These are phyloP conservation scores for Globisporangium cystogenes DNA, from an alignment of 352 stramenopile genomes.

Conservation along the genomic window DNA sequence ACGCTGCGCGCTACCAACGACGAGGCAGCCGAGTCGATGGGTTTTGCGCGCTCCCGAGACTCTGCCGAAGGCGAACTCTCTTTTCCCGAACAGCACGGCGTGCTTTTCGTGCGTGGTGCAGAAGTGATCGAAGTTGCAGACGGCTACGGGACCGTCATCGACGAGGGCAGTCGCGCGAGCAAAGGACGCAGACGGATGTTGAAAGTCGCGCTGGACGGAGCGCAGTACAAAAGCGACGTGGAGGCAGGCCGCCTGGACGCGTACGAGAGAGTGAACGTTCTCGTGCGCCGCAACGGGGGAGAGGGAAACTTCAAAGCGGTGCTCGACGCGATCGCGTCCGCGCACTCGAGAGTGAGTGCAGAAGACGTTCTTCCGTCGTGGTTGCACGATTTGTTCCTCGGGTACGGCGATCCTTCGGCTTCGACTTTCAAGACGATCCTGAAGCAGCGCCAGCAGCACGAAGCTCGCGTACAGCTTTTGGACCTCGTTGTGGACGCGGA, in stretches of 20 bases:
- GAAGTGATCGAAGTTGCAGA: slow-evolving; percentile 87
- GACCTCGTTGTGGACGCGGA: slow-evolving; percentile 40
- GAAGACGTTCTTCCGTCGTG: slow-evolving; percentile 83
- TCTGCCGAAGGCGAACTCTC: slow-evolving; percentile 29
- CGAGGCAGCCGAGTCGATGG: slow-evolving; percentile 64
- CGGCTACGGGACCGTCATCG: slow-evolving; percentile 55
- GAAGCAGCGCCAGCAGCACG: slow-evolving; percentile 30
- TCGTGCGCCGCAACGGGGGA: slow-evolving; percentile 85
- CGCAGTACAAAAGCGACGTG: slow-evolving; percentile 93
- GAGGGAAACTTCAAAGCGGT: slow-evolving; percentile 96
- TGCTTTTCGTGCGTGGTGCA: slow-evolving; percentile 69
- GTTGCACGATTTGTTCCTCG: slow-evolving; percentile 94
- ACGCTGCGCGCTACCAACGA: slow-evolving; percentile 59
- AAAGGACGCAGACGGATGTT: slow-evolving; percentile 84
- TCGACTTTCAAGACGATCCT: slow-evolving; percentile 68
- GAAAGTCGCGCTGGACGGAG: slow-evolving; percentile 87
- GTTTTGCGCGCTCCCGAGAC: slow-evolving; percentile 33
- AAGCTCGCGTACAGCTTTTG: slow-evolving; percentile 27
- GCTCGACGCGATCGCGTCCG: slow-evolving; percentile 80
- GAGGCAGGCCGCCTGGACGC: slow-evolving; percentile 43
- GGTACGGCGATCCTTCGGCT: slow-evolving; percentile 87
- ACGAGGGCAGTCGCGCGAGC: slow-evolving; percentile 23
- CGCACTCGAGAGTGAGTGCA: slow-evolving; percentile 17
- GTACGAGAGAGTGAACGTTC: slow-evolving; percentile 92
- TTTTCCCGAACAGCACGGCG: slow-evolving; percentile 88